Evolutionary conservation across 1,284 basidiomycete species (phyloP), one percentile per base, ranked within the genome.

Genomic region (Acaromyces ingoldii): DNA sequence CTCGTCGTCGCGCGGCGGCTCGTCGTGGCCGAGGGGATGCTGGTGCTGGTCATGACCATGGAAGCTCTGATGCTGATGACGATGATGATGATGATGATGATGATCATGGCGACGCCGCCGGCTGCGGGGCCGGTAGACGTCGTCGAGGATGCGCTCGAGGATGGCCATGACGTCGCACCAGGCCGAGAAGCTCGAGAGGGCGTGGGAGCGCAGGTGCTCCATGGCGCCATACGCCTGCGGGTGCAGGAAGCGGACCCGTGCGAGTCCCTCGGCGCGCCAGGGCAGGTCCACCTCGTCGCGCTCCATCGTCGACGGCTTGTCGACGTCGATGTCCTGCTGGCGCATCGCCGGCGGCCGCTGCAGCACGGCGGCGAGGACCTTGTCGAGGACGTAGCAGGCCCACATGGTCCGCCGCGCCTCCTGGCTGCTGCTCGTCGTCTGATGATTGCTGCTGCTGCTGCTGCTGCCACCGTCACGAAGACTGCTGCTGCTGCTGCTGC

Each of bases 371-470:
- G 53, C 60, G 21, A 65, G 63, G 24, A 65, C 58, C 55, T 65
- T 65, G 49, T 65, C 63, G 25, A 65, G 55, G 17, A 62, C 58
- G 48, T 56, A 63, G 40, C 57, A 60, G 0, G 58, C 63, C 63
- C 63, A 65, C n/a, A 63, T 53, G 10, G 53, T 52, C 11, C 63
- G 55, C 30, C 57, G 30, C 2, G 49, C 42, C 30, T 65, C 63
- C 28, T 65, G 61, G 17, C 34, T 11, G 29, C 51, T 47, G 10
- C 54, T 41, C 28, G 36, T 44, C 3, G 34, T 21, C 6, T 6
- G 22, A n/a, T n/a, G n/a, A n/a, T n/a, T n/a, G n/a, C n/a, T n/a
- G n/a, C n/a, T n/a, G 7, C 25, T 7, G 6, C 7, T 6, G 26
- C 10, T 10, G 19, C 19, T 9, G 9, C 6, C 15, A 11, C 15